Evolutionary conservation across 495 filamentous ascomycete species (phyloP), one percentile per base, ranked within the genome.

Genomic region (Aspergillus biplanus): DNA sequence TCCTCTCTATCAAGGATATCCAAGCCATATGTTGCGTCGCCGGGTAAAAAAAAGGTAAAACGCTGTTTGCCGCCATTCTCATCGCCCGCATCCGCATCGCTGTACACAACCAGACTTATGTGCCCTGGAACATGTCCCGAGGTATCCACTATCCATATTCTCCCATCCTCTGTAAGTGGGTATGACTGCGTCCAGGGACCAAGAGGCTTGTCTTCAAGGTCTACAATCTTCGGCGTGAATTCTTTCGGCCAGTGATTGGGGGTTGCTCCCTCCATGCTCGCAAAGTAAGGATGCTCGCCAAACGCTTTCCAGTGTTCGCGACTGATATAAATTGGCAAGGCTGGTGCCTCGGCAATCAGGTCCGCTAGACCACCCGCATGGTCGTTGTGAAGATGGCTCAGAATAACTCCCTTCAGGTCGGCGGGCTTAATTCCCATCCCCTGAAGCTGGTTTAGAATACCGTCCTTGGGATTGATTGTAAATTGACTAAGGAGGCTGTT

Each of bases 61-160:
- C 33, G 21, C 21, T 12, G 46, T 31, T 42, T 42, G n/a, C n/a
- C n/a, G n/a, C n/a, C n/a, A n/a, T n/a, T n/a, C n/a, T n/a, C n/a
- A n/a, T n/a, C n/a, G 27, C 37, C 32, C 7, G 27, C 53, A 33
- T 44, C 61, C 1, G 62, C 55, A 0, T 67, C 56, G 0, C 58
- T 62, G 56, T 66, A 71, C 0, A 76, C 61, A 13, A 76, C 58
- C 37, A 76, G 12, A 11, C 58, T 59, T 3, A 73, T 42, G 62
- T 76, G 73, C 5, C 72, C 72, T 4, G 70, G 67, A 9, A 73
- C 70, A 66, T 76, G 73, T 7, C 73, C 73, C 0, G 73, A 67
- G 9, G 73, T 76, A 52, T 76, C 68, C 27, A 76, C 67, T 0
- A 65, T 59, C 0, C 65, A 66, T 42, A 76, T 56, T 16, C 61